Base-by-base conservation (phyloP, 805 yeast genomes). In the Wickerhamomyces queroliae region DNA sequence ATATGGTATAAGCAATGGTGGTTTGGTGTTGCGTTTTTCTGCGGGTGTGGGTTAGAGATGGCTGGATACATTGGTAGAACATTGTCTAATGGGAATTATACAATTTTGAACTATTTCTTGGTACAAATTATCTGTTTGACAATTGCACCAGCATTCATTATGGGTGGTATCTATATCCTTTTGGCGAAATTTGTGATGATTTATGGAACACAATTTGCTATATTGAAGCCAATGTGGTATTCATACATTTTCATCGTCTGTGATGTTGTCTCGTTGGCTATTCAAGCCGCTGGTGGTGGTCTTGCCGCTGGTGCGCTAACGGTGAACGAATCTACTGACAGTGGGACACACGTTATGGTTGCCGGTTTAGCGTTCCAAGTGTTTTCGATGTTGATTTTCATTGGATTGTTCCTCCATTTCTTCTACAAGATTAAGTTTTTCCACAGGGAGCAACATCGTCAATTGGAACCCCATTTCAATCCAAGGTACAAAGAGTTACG, bases 301-400 rank as follows among this genome's bases (percentile, higher is more conserved):
- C 59, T 74, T 33, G 85, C 88, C 2, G 79, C 83, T 29, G 46
- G 58, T 2, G 67, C 76, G 0, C 56, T 70, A 7, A 45, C 58
- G 8, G 36, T 38, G 3, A 52, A 53, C 31, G 54, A 62, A 12
- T 50, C 55, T 30, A 52, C 74, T 2, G 48, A 32, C 3, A 43
- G 40, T 2, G 91, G 91, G n/a, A 69, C 83, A 2, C 67, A 78
- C 53, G 58, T 83, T 36, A 83, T 88, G 81, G 73, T 86, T 35
- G 90, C 74, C 2, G 96, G 96, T 7, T 67, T 89, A 36, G 82
- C 80, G 0, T 69, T 83, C 52, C 96, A 89, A 62, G 90, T 86
- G 5, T 59, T 72, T 5, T 71, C 86, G 5, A 83, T 89, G 82
- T 50, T 71, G 2, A 39, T 78, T 2, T 89, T 85, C 58, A 58